Base-by-base conservation (phyloP, 768 basidiomycete genomes). In the Vishniacozyma victoriae region DNA sequence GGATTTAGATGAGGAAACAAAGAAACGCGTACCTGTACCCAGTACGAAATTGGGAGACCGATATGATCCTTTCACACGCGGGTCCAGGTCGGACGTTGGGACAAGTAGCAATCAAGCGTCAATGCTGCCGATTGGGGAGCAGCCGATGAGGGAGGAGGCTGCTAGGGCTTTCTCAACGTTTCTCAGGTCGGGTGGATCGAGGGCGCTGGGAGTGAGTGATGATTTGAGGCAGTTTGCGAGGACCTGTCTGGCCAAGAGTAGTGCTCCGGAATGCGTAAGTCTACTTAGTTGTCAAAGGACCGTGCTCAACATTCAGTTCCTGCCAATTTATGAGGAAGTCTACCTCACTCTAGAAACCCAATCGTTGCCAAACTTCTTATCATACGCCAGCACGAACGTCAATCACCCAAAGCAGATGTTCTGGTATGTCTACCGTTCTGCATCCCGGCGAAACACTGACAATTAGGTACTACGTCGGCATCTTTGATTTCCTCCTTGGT, bases 191-290 rank as follows among this genome's bases (percentile, higher is more conserved):
- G 59, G 61, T 3, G 63, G 60, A 13, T 55, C 46, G 22, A 54
- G 63, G 42, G 67, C 64, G 39, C 46, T 69, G 31, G 56, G 59
- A 3, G 53, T 64, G 15, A 60, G 55, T 19, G 63, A 69, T 44
- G 67, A 69, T 33, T 41, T 69, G 50, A 54, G 63, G 29, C 35
- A 55, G 22, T 60, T 52, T 27, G 52, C 54, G 1, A 46, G 40
- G 31, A 40, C 48, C 3, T 53, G 55, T 12, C 33, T 69, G 35
- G 41, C 24, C n/a, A 33, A 59, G 23, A 69, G 67, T 54, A 59
- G 59, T 3, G 58, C 63, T 9, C 67, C 67, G n/a, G 58, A 65
- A 48, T 53, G 55, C 23, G 67, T 69, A 35, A 52, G 67, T 60
- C 33, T n/a, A 4, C 35, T 35, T 35, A 7, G 23, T 45, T 38